Percentiles rank a stretch among this genome's conserved stretches.
These are phyloP conservation scores for Geosiphon pyriformis DNA, from an alignment of 192 early-diverging fungal genomes.

Conservation along the genomic window DNA sequence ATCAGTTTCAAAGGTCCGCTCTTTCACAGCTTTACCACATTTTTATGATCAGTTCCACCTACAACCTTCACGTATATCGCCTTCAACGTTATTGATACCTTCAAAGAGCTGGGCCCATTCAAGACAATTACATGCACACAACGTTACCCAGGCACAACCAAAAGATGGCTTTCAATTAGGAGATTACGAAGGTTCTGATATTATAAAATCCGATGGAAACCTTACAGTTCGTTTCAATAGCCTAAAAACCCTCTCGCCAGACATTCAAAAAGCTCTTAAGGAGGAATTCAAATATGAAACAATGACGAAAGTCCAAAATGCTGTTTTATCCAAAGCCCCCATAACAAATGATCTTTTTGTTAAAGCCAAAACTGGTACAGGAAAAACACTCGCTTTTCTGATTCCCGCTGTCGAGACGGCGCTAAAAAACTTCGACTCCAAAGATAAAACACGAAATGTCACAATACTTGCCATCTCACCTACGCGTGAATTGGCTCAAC, in stretches of 20 bases:
- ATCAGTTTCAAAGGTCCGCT: background rate
- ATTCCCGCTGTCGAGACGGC: conserved; percentile 79
- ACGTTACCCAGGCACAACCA: background rate
- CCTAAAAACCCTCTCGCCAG: conserved; percentile 38
- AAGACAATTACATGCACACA: background rate
- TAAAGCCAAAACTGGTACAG: conserved; percentile 95
- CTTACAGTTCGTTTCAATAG: conserved; percentile 51
- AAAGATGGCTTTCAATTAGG: background rate
- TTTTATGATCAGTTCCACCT: too few species aligned
- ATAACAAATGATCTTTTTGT: conserved; percentile 80
- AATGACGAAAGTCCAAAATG: conserved; percentile 82
- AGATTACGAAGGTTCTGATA: background rate
- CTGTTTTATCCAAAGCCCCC: conserved; percentile 69
- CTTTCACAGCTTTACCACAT: too few species aligned
- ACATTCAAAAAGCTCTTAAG: conserved; percentile 54
- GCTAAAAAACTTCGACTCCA: conserved; percentile 39
- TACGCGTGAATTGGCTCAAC: conserved; percentile 86
- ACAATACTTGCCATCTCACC: conserved; percentile 78
- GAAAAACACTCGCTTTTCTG: conserved; percentile 95
- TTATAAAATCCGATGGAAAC: conserved; percentile 28
- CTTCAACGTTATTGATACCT: background rate
- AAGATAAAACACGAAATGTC: conserved; percentile 43
- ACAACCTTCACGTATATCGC: too few species aligned
- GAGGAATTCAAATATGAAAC: conserved; percentile 64
- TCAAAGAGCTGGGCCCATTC: background rate